Conservation (phyloP, 2,329 filamentous ascomycete species). For the Aspergillus aculeatinus region DNA sequence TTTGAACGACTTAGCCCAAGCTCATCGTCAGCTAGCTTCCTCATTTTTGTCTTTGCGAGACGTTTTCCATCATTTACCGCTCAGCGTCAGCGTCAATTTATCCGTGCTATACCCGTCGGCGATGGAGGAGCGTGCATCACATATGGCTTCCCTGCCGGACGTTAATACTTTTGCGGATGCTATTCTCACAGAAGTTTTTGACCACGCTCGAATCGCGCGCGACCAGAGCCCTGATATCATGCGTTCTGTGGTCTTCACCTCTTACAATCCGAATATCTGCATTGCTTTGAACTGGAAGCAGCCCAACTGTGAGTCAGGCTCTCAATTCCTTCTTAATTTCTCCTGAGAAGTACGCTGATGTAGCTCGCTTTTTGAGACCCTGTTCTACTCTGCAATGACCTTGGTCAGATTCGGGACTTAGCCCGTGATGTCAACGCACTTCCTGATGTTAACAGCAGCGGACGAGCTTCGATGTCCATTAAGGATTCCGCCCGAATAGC, state of each 20-base stretch:
- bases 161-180: slow-evolving; percentile 85
- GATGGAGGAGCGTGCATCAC: slow-evolving; percentile 67
- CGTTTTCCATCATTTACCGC: slow-evolving; percentile 71
- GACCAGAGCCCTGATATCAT: slow-evolving; percentile 68
- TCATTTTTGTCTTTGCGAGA: slow-evolving; percentile 79
- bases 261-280: slow-evolving; percentile 85
- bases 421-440: slow-evolving; percentile 38
- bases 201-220: slow-evolving; percentile 74
- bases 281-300: slow-evolving; percentile 99
- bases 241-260: slow-evolving; percentile 88
- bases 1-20: slow-evolving; percentile 55
- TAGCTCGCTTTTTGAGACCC: slow-evolving; percentile 56
- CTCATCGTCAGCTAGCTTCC: slow-evolving; percentile 70
- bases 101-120: slow-evolving; percentile 82
- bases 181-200: slow-evolving; percentile 81
- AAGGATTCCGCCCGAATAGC: slow-evolving; percentile 94
- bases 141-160: slow-evolving; percentile 72
- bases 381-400: slow-evolving; percentile 90
- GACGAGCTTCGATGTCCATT: slow-evolving; percentile 75
- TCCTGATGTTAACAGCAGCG: slow-evolving; percentile 58
- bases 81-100: slow-evolving; percentile 83
- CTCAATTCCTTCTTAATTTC: background rate
- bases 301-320: slow-evolving; percentile 70
- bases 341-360: background rate
- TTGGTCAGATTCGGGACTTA: slow-evolving; percentile 58